Evolutionary conservation across 2,329 filamentous ascomycete genomes (phyloP).

Genomic region (Fusarium liriodendri): DNA sequence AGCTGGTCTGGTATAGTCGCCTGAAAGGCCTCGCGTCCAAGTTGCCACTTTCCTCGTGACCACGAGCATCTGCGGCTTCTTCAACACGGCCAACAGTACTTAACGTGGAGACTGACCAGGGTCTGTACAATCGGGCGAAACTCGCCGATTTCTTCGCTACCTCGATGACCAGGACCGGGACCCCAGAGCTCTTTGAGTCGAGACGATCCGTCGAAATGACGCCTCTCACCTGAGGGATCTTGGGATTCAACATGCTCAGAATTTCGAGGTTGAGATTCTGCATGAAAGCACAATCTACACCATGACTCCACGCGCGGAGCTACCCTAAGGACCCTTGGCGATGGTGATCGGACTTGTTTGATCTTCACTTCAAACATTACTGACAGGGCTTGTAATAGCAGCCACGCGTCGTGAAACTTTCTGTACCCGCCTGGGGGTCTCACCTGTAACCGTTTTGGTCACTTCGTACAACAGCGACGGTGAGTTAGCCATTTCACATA

Average conservation of each 20-base stretch:
- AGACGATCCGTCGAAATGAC: constrained; percentile 19
- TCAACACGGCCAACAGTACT: constrained; percentile 8
- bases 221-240: neutral
- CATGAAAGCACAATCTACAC: constrained; percentile 11
- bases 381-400: constrained; percentile 21
- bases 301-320: constrained; percentile 2
- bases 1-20: constrained; percentile 29
- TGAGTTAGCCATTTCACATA: constrained; percentile 23
- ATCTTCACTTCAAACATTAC: constrained; percentile 27
- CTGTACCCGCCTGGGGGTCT: constrained; percentile 2
- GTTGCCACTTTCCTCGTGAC: constrained; percentile 28
- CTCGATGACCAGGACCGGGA: constrained; percentile 7
- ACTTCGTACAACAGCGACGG: constrained; percentile 7
- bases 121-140: constrained; percentile 18
- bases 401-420: constrained; percentile 26
- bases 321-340: constrained; percentile 12
- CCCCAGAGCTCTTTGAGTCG: constrained; percentile 2
- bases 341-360: constrained; percentile 9
- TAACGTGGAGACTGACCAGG: neutral
- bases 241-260: neutral
- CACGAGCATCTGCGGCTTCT: constrained; percentile 12
- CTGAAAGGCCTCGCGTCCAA: constrained; percentile 3
- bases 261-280: constrained; percentile 1
- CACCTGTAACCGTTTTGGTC: constrained; percentile 27
- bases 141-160: constrained; percentile 11